Percentiles rank a stretch among this genome's conserved stretches.
Evolutionary conservation across 1,139 yeast genomes (phyloP).

Genomic region (Debaryomyces subglobosus): DNA sequence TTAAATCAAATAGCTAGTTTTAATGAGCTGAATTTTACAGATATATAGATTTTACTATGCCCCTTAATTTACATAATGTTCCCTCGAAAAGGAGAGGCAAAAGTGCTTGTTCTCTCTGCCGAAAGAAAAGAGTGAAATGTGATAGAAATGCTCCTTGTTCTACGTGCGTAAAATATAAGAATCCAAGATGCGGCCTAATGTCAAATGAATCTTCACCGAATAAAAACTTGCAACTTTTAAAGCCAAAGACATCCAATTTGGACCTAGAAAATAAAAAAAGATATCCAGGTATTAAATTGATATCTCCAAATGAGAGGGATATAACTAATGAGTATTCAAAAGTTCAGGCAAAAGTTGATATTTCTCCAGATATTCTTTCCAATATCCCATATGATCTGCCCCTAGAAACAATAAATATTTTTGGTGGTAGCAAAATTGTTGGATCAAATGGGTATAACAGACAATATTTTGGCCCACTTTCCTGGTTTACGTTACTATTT

Average conservation of each 20-base stretch:
- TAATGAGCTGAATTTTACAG: neutral
- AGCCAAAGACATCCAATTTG: neutral
- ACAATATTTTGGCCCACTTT: neutral
- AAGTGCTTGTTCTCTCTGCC: neutral
- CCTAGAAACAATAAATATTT: neutral
- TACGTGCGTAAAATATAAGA: neutral
- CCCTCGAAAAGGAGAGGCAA: neutral
- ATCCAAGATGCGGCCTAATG: neutral
- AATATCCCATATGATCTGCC: neutral
- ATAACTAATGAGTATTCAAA: too few relatives aligned
- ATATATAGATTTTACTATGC: neutral
- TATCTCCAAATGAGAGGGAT: too few relatives aligned
- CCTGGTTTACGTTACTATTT: conserved; percentile 2
- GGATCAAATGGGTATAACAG: neutral
- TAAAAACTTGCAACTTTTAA: neutral
- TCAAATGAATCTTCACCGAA: neutral
- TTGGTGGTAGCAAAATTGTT: neutral
- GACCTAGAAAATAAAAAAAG: neutral
- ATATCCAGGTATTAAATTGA: neutral
- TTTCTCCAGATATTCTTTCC: neutral
- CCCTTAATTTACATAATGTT: neutral
- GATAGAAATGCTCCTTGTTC: neutral
- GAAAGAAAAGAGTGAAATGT: neutral
- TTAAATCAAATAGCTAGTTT: too few relatives aligned
- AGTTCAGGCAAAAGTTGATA: too few relatives aligned